Evolutionary conservation across 2,329 filamentous ascomycete species (phyloP).

Genomic region (Neurospora sp.): DNA sequence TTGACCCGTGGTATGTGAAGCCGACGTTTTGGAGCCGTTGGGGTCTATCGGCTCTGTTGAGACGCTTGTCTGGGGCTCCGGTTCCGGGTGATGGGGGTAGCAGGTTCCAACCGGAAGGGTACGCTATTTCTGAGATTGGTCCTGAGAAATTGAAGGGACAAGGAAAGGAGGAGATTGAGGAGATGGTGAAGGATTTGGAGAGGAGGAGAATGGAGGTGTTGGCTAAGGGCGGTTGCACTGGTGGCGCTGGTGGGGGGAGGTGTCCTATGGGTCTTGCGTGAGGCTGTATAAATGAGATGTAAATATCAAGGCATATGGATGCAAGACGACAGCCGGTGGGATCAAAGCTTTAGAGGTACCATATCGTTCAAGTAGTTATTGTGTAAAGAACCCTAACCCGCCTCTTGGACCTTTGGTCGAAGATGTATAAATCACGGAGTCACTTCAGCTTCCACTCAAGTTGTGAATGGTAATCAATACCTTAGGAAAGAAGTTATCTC

Average conservation of each 20-base stretch:
- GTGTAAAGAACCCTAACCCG: neutral
- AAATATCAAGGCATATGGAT: neutral
- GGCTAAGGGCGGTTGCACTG: conserved; percentile 2
- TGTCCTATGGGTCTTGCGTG: neutral
- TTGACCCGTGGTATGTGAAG: conserved; percentile 44
- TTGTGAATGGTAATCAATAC: too few relatives aligned
- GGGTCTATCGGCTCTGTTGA: conserved; percentile 35
- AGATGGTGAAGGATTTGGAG: neutral
- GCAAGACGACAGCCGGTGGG: neutral
- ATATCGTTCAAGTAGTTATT: too few relatives aligned
- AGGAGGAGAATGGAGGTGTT: neutral
- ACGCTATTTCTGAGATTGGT: neutral
- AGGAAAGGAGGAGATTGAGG: neutral
- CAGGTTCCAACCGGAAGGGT: conserved; percentile 1
- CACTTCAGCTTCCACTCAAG: too few relatives aligned
- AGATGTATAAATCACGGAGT: too few relatives aligned
- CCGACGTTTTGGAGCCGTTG: conserved; percentile 37
- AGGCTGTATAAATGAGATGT: neutral
- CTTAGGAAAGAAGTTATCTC: too few relatives aligned
- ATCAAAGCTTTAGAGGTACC: too few relatives aligned
- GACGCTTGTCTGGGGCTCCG: conserved; percentile 24
- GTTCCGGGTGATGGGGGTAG: neutral
- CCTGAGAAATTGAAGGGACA: neutral
- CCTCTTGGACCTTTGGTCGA: neutral
- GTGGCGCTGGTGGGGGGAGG: neutral